Percentiles rank a stretch among this genome's conserved stretches.
phyloP scores from a whole-genome alignment of 1,284 basidiomycete genomes.

The Takashimella koratensis region DNA sequence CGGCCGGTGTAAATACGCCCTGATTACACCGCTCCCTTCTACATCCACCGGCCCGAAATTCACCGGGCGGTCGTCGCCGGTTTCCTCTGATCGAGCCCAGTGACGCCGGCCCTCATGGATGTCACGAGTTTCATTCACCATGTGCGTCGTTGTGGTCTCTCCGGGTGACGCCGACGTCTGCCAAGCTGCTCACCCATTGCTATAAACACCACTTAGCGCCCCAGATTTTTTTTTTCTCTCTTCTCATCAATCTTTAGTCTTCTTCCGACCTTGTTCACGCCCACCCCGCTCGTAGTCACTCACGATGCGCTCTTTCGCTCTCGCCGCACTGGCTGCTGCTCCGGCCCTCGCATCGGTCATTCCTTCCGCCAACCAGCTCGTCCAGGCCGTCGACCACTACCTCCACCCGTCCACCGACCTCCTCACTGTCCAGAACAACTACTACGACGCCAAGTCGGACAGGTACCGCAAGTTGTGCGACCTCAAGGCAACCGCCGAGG shows the following conservation, averaged over 20 bases:
- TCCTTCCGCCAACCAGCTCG: conserved; percentile 9
- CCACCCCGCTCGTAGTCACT: conserved; percentile 19
- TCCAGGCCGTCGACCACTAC: conserved; percentile 11
- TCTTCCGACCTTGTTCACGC: neutral
- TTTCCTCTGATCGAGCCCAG: too few species aligned
- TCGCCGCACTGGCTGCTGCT: conserved; percentile 5
- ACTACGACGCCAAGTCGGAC: conserved; percentile 14
- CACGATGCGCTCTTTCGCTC: conserved; percentile 21
- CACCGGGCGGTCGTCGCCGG: too few species aligned
- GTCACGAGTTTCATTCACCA: too few species aligned
- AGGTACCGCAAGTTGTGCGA: conserved; percentile 38
- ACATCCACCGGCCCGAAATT: too few species aligned
- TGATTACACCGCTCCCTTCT: too few species aligned
- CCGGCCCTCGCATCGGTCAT: conserved; percentile 19
- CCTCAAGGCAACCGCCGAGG: conserved; percentile 50
- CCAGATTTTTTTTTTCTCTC: neutral
- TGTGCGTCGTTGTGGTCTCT: too few species aligned
- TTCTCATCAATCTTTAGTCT: neutral
- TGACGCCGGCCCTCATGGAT: too few species aligned
- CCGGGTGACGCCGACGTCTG: too few species aligned
- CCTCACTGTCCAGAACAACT: conserved; percentile 10
- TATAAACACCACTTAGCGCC: neutral
- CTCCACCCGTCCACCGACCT: conserved; percentile 1
- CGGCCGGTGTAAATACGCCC: too few species aligned
- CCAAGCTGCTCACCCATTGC: too few species aligned